A percentile compares a stretch with the other conserved stretches of the same genome.
phyloP scores from a whole-genome alignment of 2,329 filamentous ascomycete species.

The Trichoderma semiorbis region DNA sequence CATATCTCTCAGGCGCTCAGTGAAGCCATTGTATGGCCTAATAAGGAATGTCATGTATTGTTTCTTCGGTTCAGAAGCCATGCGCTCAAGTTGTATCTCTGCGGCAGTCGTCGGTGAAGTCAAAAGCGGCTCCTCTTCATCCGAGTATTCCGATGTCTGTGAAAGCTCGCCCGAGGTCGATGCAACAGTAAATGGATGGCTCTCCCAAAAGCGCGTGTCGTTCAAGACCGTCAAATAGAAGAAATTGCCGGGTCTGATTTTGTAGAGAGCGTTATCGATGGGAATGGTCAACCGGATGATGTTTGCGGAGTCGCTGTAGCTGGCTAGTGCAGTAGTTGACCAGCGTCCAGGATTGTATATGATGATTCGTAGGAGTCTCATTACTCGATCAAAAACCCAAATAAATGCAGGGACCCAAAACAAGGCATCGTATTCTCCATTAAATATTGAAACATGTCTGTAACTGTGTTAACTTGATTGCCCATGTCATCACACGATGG shows the following conservation, averaged over 20 bases:
- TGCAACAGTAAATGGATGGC: constrained; percentile 49
- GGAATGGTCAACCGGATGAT: constrained; percentile 42
- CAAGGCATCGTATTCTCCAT: constrained; percentile 45
- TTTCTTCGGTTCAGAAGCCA: neutral
- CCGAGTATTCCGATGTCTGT: constrained; percentile 22
- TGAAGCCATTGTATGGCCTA: constrained; percentile 45
- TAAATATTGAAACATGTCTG: constrained; percentile 50
- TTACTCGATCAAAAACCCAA: constrained; percentile 48
- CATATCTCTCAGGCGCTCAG: constrained; percentile 33
- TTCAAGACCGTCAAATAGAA: constrained; percentile 45
- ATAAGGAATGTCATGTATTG: constrained; percentile 41
- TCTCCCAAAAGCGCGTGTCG: constrained; percentile 43
- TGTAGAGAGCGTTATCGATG: constrained; percentile 32
- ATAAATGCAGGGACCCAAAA: constrained; percentile 48
- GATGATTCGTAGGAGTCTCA: constrained; percentile 42
- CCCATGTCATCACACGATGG: neutral
- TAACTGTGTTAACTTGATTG: neutral
- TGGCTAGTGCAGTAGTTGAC: constrained; percentile 33
- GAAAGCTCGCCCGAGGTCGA: constrained; percentile 24
- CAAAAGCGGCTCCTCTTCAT: constrained; percentile 35
- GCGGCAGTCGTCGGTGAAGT: constrained; percentile 2
- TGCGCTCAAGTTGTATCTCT: neutral
- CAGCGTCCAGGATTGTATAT: constrained; percentile 39
- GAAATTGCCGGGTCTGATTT: constrained; percentile 39
- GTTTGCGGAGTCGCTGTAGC: constrained; percentile 38